Evolutionary conservation across 2,329 filamentous ascomycete genomes (phyloP), one percentile per base, ranked within the genome.

Genomic region (Sphaerulina vaccinii): DNA sequence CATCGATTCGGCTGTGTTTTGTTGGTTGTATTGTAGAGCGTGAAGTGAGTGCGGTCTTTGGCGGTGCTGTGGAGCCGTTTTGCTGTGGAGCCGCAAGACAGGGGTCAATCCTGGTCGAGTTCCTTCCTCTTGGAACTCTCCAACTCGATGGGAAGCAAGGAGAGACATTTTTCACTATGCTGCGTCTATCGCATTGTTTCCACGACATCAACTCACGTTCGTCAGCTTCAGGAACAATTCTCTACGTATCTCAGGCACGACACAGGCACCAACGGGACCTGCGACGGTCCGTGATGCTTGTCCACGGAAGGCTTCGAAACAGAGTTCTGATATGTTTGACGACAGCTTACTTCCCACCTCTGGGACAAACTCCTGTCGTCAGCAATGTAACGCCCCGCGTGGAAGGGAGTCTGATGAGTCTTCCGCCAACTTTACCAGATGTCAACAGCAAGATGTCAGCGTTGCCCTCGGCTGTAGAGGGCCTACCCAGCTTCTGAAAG

Each of bases 51-150:
- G 24, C 24, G 24, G 24, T 6, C 24, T 27, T n/a, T n/a, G n/a
- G 24, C 7, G 24, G 11, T 27, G 24, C 7, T 23, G 50, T 56
- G 54, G 45, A 50, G 54, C n/a, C n/a, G n/a, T n/a, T n/a, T n/a
- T n/a, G n/a, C n/a, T n/a, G n/a, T 56, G 54, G 49, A 50, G 54
- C 50, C 36, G 45, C 22, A 23, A 33, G 13, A 32, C 35, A 32
- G 24, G n/a, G n/a, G n/a, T n/a, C n/a, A n/a, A n/a, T n/a, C n/a
- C n/a, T n/a, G n/a, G n/a, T n/a, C n/a, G n/a, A n/a, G n/a, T n/a
- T n/a, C n/a, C n/a, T n/a, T n/a, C n/a, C n/a, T n/a, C n/a, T n/a
- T n/a, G n/a, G n/a, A n/a, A n/a, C n/a, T n/a, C n/a, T n/a, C n/a
- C n/a, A n/a, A n/a, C n/a, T n/a, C n/a, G n/a, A n/a, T n/a, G n/a